Evolutionary conservation across 768 basidiomycete species (phyloP), one percentile per base, ranked within the genome.

Genomic region (Naganishia vishniacii): DNA sequence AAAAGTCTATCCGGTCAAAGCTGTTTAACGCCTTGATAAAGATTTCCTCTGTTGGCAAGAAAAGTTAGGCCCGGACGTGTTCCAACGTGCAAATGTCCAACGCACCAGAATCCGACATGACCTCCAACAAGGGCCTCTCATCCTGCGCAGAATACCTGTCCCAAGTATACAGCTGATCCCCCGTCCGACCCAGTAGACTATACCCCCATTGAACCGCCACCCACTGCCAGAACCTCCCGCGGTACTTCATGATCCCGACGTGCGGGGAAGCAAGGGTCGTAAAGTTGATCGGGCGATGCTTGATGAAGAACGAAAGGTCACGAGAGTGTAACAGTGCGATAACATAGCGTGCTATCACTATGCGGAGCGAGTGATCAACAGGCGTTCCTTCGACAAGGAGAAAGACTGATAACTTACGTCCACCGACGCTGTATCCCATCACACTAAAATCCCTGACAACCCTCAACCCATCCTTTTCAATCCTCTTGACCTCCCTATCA

Each of bases 381-480:
- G 11, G 11, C 16, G 15, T 16, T 1, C 13, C 28, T 16, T 20
- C 18, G 11, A n/a, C 23, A 48, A 12, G 13, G 12, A 26, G 25
- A 5, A 6, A 9, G 15, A 48, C 18, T 13, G 1, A 1, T 9
- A 9, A 69, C 74, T 70, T 56, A 75, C 73, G 64, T 11, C 75
- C 75, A 4, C 75, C 75, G 0, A 74, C 59, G 4, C 70, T 72
- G 67, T 76, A 76, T 11, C 75, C 75, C 68, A 75, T 69, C 69
- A 72, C 42, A 16, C 60, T 62, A 29, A 66, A 66, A 18, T 66
- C 63, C 41, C 29, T 23, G 16, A 59, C 62, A 4, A 71, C 66
- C 23, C 60, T 59, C 29, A 65, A 64, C 1, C 69, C 69, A 23
- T 69, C 65, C 11, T 65, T 68, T 47, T 72, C 68, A 16, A 75